Evolutionary conservation across 805 yeast species (phyloP).

Genomic region (Wickerhamiella azyma): DNA sequence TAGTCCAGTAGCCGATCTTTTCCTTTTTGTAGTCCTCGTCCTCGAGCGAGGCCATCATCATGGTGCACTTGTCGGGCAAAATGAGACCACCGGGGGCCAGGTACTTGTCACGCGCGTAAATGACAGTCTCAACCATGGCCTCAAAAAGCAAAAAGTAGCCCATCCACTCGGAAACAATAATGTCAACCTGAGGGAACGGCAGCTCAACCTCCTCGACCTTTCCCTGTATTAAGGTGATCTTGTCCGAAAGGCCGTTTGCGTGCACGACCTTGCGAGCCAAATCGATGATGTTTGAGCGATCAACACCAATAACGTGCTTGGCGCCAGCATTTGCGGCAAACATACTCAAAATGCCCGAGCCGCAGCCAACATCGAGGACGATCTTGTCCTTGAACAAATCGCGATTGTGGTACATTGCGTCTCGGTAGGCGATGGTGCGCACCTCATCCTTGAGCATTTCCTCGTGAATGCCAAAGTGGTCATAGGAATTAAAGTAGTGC

Average conservation of each 20-base stretch:
- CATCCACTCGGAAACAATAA: slow-evolving; percentile 98
- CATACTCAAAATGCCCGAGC: slow-evolving; percentile 95
- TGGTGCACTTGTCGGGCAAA: slow-evolving; percentile 85
- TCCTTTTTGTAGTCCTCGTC: slow-evolving; percentile 87
- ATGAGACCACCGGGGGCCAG: slow-evolving; percentile 69
- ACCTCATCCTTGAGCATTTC: slow-evolving; percentile 96
- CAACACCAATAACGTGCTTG: slow-evolving; percentile 92
- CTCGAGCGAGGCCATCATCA: slow-evolving; percentile 83
- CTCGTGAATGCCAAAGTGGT: slow-evolving; percentile 95
- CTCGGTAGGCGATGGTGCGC: slow-evolving; percentile 81
- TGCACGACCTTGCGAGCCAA: slow-evolving; percentile 87
- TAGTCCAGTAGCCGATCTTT: slow-evolving; percentile 87
- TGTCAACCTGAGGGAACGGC: slow-evolving; percentile 83
- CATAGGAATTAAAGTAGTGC: slow-evolving; percentile 90
- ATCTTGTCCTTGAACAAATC: slow-evolving; percentile 82
- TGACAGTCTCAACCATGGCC: slow-evolving; percentile 93
- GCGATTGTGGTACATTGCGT: slow-evolving; percentile 82
- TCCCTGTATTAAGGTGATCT: slow-evolving; percentile 79
- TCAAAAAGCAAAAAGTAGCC: slow-evolving; percentile 93
- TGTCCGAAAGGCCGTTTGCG: slow-evolving; percentile 71
- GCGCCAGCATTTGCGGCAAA: slow-evolving; percentile 99
- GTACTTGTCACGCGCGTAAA: slow-evolving; percentile 86
- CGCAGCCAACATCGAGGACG: slow-evolving; percentile 97
- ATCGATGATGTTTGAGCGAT: slow-evolving; percentile 89
- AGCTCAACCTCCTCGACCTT: slow-evolving; percentile 81